These are phyloP conservation scores for Monosporascus cannonballus DNA, from an alignment of 2,329 filamentous ascomycete species.

Conservation along the genomic window DNA sequence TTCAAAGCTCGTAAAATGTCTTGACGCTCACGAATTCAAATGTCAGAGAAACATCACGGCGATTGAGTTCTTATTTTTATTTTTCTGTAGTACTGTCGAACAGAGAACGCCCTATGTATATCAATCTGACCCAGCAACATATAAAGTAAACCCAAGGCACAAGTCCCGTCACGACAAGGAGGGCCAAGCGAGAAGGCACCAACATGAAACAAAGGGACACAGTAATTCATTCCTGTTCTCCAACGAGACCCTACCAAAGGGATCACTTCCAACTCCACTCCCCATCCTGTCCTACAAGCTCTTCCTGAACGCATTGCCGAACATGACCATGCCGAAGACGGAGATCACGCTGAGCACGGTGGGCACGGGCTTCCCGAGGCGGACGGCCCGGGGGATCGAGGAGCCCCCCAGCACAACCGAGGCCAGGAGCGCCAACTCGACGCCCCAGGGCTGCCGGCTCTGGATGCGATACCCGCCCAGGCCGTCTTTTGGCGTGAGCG, in stretches of 20 bases:
- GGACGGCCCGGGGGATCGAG: slow-evolving; percentile 80
- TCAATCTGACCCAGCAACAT: no score
- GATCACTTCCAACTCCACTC: not conserved
- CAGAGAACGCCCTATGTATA: no score
- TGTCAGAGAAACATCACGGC: no score
- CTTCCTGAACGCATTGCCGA: slow-evolving; percentile 61
- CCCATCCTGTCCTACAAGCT: slow-evolving; percentile 24
- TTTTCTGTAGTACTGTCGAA: no score
- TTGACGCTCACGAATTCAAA: no score
- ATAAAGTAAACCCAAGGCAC: no score
- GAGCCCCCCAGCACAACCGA: slow-evolving; percentile 79
- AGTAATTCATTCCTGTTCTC: no score
- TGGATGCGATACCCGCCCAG: slow-evolving; percentile 78
- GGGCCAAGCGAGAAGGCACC: no score
- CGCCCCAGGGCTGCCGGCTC: slow-evolving; percentile 68
- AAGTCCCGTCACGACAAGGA: no score
- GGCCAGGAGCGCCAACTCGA: slow-evolving; percentile 84
- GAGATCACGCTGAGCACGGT: slow-evolving; percentile 73
- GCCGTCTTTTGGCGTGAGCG: slow-evolving; percentile 46
- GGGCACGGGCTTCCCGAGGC: slow-evolving; percentile 77
- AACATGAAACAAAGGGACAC: no score
- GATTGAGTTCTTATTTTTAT: no score
- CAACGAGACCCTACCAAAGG: not conserved
- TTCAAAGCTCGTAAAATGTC: no score
- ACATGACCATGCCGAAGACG: slow-evolving; percentile 70